phyloP scores from a whole-genome alignment of 768 basidiomycete genomes.

The Paxillus ammoniavirescens region DNA sequence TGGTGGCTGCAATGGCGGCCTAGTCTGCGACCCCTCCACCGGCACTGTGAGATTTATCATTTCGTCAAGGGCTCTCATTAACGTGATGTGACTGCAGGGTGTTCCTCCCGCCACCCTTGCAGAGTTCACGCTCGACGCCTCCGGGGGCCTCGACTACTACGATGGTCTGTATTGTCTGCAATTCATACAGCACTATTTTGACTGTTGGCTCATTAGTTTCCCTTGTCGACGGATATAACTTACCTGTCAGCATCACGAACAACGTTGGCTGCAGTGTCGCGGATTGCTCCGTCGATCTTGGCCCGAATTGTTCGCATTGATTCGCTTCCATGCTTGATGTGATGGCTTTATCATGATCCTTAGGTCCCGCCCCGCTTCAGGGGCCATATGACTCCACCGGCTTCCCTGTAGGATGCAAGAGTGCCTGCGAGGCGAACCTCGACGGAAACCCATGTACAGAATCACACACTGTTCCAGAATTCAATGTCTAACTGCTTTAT shows the following conservation, averaged over 20 bases:
- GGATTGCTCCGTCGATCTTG: conserved; percentile 61
- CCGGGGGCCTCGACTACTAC: conserved; percentile 51
- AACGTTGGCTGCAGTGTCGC: conserved; percentile 53
- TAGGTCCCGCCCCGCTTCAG: conserved; percentile 49
- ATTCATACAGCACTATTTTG: not conserved
- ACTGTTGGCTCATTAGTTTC: conserved; percentile 40
- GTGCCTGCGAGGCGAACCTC: conserved; percentile 48
- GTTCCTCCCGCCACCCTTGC: conserved; percentile 71
- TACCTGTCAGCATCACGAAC: conserved; percentile 59
- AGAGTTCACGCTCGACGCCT: conserved; percentile 56
- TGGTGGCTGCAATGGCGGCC: conserved; percentile 71
- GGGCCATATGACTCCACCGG: conserved; percentile 56
- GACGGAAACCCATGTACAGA: conserved; percentile 32
- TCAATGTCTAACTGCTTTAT: not conserved
- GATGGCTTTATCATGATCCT: not conserved
- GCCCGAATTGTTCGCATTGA: conserved; percentile 46
- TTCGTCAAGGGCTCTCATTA: not conserved
- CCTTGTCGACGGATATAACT: conserved; percentile 64
- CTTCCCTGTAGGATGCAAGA: conserved; percentile 58
- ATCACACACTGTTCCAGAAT: not conserved
- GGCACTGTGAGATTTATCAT: conserved; percentile 40
- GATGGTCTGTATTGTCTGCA: conserved; percentile 44
- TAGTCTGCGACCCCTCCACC: conserved; percentile 50
- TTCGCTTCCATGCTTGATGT: not conserved
- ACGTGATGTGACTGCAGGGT: conserved; percentile 34